Base-by-base conservation (phyloP, 1,284 basidiomycete species). In the Apiotrichum porosum region DNA sequence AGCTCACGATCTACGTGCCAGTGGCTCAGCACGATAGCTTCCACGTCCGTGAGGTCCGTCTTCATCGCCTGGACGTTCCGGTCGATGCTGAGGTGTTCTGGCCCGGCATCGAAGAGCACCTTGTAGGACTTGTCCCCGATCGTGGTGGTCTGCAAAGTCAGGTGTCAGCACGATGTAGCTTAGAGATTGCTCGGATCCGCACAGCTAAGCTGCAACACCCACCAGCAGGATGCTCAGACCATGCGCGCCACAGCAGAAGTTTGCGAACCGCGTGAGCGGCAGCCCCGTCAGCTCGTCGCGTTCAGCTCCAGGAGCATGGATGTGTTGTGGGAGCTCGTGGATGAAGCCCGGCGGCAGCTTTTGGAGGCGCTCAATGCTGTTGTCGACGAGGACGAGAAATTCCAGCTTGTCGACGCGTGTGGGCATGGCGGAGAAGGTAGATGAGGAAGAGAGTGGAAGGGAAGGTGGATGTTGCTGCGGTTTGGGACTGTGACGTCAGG, bases 171-270 rank as follows among this genome's bases (percentile, higher is more conserved):
- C n/a, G 24, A 15, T 17, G 30, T 13, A n/a, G 2, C 10, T 12
- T 21, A 17, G 17, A 21, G 14, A 6, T 28, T 28, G 18, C 32
- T 12, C 18, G n/a, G n/a, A n/a, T n/a, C 22, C 26, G 13, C 17
- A 14, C 19, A 8, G 3, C 3, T 9, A 14, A 18, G 12, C 26
- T 14, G 18, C 9, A 21, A 14, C 12, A 65, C 80, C 61, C 64
- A 86, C 86, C 53, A 90, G 82, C 35, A 88, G 72, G 24, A 82
- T 83, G 23, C 86, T 81, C 60, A 90, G 84, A 0, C 87, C 87
- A 71, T 89, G 88, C 2, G 86, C 86, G 6, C 85, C 86, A 62
- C 86, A 89, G 63, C 86, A 88, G 61, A 82, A 86, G 45, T 82
- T 78, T 57, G 88, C 81, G 37, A 89, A 79, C 59, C 87, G 81